phyloP scores from a whole-genome alignment of 208 protist genomes.

The Naegleria fowleri region DNA sequence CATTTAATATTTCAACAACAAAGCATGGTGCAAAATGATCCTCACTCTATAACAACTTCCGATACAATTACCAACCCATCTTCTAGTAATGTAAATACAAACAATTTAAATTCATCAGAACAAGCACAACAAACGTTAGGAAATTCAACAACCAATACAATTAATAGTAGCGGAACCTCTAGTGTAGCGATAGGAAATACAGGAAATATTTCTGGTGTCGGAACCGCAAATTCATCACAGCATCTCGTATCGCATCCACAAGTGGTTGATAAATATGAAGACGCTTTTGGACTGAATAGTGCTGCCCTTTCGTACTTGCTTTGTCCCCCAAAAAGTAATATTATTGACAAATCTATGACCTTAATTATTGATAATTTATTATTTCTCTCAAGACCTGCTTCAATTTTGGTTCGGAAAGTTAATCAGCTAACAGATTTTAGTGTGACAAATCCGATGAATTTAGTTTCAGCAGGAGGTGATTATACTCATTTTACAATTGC shows the following conservation, averaged over 20 bases:
- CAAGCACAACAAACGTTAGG: background rate
- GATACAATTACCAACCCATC: background rate
- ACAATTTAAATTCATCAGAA: background rate
- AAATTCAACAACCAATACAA: background rate
- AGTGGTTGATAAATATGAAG: background rate
- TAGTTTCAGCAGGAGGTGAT: background rate
- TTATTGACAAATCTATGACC: background rate
- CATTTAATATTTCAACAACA: background rate
- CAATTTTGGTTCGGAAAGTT: background rate
- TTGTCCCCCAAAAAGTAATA: conserved; percentile 11
- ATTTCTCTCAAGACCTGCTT: background rate
- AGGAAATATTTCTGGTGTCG: background rate
- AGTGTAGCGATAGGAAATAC: background rate
- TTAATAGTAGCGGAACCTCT: background rate
- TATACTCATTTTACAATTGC: conserved; percentile 8
- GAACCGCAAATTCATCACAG: background rate
- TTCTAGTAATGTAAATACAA: background rate
- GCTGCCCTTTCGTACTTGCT: background rate
- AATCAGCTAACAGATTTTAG: background rate
- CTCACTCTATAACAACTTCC: background rate
- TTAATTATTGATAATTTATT: background rate
- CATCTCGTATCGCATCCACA: background rate
- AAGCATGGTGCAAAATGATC: background rate
- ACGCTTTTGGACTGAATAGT: background rate
- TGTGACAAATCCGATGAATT: background rate